A percentile compares a stretch with the other conserved stretches of the same genome.
Conservation (phyloP, 2,329 filamentous ascomycete genomes). For the Epichloe sp. region DNA sequence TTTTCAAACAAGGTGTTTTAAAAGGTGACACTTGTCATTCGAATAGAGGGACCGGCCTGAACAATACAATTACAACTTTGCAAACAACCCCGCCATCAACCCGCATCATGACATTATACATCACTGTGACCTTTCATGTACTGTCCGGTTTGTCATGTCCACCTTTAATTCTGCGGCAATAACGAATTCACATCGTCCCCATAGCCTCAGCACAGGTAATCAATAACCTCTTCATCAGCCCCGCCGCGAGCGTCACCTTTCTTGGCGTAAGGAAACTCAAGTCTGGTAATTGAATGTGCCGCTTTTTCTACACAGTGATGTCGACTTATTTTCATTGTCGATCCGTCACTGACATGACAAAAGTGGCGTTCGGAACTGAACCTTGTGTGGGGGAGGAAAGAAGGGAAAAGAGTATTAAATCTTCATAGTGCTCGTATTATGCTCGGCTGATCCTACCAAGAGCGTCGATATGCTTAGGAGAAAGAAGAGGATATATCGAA, state of each 20-base stretch:
- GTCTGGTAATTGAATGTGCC: background rate
- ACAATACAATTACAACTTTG: too few species aligned
- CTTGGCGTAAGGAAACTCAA: background rate
- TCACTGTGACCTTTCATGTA: too few species aligned
- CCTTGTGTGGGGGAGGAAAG: background rate
- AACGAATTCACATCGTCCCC: slow-evolving; percentile 1
- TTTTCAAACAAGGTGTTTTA: background rate
- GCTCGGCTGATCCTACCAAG: slow-evolving; percentile 1
- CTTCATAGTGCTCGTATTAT: background rate
- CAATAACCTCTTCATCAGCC: slow-evolving; percentile 14
- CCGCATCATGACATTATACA: too few species aligned
- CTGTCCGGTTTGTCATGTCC: too few species aligned
- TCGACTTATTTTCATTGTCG: too few species aligned
- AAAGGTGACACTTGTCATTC: too few species aligned
- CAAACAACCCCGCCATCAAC: too few species aligned
- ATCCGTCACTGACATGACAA: too few species aligned
- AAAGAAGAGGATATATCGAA: slow-evolving; percentile 8
- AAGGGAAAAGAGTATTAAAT: slow-evolving; percentile 1
- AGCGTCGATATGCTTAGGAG: slow-evolving; percentile 5
- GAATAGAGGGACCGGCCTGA: too few species aligned
- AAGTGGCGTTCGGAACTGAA: background rate
- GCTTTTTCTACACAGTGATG: too few species aligned
- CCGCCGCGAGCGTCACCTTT: slow-evolving; percentile 16
- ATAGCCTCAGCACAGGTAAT: slow-evolving; percentile 3
- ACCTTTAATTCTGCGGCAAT: background rate